phyloP scores from a whole-genome alignment of 305 asterid species.

The Lippia alba region DNA sequence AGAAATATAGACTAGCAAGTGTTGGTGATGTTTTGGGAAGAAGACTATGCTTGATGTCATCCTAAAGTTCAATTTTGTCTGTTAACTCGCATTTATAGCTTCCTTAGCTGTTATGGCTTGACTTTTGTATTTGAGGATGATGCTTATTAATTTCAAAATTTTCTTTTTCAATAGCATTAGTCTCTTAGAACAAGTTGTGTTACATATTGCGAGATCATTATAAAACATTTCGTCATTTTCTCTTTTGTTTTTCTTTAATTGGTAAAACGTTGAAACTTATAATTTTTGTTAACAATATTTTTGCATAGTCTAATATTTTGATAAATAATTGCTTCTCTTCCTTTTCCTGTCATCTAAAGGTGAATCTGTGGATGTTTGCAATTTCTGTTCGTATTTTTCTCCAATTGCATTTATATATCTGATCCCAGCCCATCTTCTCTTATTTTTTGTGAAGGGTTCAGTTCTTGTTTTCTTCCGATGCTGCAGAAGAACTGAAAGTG shows the following conservation, averaged over 20 bases:
- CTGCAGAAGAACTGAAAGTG: conserved; percentile 90
- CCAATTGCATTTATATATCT: conserved; percentile 39
- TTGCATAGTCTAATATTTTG: too few species aligned
- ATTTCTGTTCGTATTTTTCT: conserved; percentile 22
- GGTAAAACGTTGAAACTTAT: too few species aligned
- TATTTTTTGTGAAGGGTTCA: conserved; percentile 86
- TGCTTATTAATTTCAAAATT: not conserved
- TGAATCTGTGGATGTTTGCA: conserved; percentile 25
- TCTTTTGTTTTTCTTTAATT: too few species aligned
- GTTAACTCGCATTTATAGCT: not conserved
- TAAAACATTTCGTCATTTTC: too few species aligned
- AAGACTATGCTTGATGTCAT: not conserved
- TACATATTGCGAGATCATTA: too few species aligned
- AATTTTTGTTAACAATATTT: too few species aligned
- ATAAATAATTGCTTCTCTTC: too few species aligned
- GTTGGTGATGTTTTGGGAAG: not conserved
- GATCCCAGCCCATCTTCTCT: conserved; percentile 54
- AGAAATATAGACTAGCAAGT: not conserved
- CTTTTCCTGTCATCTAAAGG: not conserved
- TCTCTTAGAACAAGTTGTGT: too few species aligned
- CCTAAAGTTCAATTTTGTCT: not conserved
- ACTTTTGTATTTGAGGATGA: not conserved
- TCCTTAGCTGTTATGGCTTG: not conserved
- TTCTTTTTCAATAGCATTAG: too few species aligned
- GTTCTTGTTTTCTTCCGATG: conserved; percentile 95